Evolutionary conservation across 805 yeast genomes (phyloP).

Genomic region (Schizosaccharomyces octosporus): DNA sequence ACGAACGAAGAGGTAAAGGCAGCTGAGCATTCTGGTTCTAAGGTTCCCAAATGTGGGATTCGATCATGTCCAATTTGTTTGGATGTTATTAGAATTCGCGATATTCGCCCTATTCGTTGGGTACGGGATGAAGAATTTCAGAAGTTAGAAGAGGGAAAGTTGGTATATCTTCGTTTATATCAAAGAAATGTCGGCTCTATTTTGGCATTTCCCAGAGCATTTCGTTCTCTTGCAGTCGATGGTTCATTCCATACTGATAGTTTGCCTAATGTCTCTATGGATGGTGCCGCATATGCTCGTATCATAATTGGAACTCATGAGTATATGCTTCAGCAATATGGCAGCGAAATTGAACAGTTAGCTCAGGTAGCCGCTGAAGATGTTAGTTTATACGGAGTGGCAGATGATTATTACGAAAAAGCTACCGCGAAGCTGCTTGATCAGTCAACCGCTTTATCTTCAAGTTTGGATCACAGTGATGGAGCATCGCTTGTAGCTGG

Average conservation of each 20-base stretch:
- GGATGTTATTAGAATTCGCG: conserved; percentile 27
- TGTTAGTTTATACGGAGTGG: conserved; percentile 32
- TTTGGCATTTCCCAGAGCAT: background rate
- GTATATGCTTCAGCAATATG: conserved; percentile 30
- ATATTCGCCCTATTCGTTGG: conserved; percentile 30
- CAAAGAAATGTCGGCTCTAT: background rate
- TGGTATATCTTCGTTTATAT: background rate
- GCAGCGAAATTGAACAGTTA: conserved; percentile 34
- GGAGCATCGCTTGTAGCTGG: background rate
- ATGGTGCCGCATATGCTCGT: conserved; percentile 24
- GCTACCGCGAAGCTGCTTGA: conserved; percentile 33
- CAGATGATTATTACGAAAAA: conserved; percentile 25
- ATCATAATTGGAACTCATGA: conserved; percentile 39
- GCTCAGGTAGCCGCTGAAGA: conserved; percentile 30
- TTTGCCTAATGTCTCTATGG: background rate
- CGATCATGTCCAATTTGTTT: conserved; percentile 68
- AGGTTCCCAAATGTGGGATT: conserved; percentile 17
- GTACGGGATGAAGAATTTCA: conserved; percentile 13
- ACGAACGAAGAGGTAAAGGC: conserved; percentile 5
- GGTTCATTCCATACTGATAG: background rate
- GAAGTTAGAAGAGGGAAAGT: background rate
- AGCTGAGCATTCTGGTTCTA: conserved; percentile 1
- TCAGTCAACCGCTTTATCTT: conserved; percentile 7
- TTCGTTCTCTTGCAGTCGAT: background rate
- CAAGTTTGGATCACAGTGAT: background rate